A percentile compares a stretch with the other conserved stretches of the same genome.
Conservation (phyloP, 495 filamentous ascomycete species). For the Darksidea phi region DNA sequence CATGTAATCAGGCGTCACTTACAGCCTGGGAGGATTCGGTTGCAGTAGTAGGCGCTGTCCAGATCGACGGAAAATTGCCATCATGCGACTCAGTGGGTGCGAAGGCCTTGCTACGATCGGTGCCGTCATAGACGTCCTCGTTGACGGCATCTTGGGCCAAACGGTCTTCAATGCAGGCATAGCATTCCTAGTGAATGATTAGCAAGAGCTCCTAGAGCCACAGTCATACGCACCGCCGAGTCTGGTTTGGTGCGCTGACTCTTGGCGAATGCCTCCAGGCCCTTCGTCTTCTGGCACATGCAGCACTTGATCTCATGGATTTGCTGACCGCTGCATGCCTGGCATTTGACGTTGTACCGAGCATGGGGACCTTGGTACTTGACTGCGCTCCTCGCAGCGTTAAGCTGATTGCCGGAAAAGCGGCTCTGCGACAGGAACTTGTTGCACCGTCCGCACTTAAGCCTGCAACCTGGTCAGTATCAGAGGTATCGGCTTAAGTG, state of each 20-base stretch:
- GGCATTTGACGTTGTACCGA: slow-evolving; percentile 37
- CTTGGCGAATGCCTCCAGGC: slow-evolving; percentile 57
- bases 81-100: slow-evolving; percentile 3
- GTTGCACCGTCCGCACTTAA: slow-evolving; percentile 23
- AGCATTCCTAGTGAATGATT: slow-evolving; percentile 23
- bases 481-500: background rate
- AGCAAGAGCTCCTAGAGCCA: background rate
- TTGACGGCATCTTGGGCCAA: slow-evolving; percentile 22
- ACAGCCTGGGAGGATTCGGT: slow-evolving; percentile 21
- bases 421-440: slow-evolving; percentile 1
- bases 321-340: slow-evolving; percentile 40
- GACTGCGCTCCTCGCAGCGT: slow-evolving; percentile 12
- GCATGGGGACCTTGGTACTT: slow-evolving; percentile 1
- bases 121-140: slow-evolving; percentile 20
- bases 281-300: slow-evolving; percentile 51
- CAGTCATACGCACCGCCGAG: slow-evolving; percentile 41
- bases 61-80: slow-evolving; percentile 15
- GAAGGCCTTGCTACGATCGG: slow-evolving; percentile 15
- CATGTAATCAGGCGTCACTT: background rate
- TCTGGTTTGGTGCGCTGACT: slow-evolving; percentile 52
- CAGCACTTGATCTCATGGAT: slow-evolving; percentile 41
- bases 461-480: background rate
- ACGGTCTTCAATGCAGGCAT: slow-evolving; percentile 30
- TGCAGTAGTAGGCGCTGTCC: background rate
- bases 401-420: slow-evolving; percentile 33